phyloP scores from a whole-genome alignment of 2,329 filamentous ascomycete genomes.

The Beauveria pseudobassiana region DNA sequence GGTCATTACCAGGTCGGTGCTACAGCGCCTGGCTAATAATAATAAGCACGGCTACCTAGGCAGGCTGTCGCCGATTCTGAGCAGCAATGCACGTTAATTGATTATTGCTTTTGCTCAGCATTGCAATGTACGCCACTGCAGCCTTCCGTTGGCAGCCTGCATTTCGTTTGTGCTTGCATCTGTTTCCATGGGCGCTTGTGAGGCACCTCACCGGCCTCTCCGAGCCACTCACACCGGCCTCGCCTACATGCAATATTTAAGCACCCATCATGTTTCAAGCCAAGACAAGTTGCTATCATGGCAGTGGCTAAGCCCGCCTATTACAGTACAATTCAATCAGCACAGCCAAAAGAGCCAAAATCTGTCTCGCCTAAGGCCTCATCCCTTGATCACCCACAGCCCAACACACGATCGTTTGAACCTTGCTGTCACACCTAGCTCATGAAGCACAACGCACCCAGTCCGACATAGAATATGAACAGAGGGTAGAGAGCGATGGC shows the following conservation, averaged over 20 bases:
- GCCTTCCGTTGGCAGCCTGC: not conserved
- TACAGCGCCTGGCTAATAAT: too few relatives aligned
- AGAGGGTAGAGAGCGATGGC: conserved; percentile 91
- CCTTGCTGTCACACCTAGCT: conserved; percentile 48
- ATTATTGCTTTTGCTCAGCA: too few relatives aligned
- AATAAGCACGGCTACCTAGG: too few relatives aligned
- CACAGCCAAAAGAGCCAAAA: not conserved
- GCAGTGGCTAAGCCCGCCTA: conserved; percentile 3
- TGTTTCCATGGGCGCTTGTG: not conserved
- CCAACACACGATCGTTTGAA: not conserved
- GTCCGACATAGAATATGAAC: conserved; percentile 87
- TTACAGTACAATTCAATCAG: conserved; percentile 4
- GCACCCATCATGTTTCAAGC: not conserved
- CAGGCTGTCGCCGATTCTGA: too few relatives aligned
- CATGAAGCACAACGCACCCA: conserved; percentile 95
- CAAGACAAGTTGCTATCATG: not conserved
- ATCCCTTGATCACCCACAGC: not conserved
- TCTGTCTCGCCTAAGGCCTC: not conserved
- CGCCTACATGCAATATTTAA: not conserved
- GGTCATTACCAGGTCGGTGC: too few relatives aligned
- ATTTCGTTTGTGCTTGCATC: not conserved
- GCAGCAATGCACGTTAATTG: too few relatives aligned
- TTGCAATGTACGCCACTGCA: not conserved
- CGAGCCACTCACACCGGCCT: not conserved
- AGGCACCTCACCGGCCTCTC: not conserved